Evolutionary conservation across 192 early-diverging fungal species (phyloP), one percentile per base, ranked within the genome.

Genomic region (Neocallimastix lanati): DNA sequence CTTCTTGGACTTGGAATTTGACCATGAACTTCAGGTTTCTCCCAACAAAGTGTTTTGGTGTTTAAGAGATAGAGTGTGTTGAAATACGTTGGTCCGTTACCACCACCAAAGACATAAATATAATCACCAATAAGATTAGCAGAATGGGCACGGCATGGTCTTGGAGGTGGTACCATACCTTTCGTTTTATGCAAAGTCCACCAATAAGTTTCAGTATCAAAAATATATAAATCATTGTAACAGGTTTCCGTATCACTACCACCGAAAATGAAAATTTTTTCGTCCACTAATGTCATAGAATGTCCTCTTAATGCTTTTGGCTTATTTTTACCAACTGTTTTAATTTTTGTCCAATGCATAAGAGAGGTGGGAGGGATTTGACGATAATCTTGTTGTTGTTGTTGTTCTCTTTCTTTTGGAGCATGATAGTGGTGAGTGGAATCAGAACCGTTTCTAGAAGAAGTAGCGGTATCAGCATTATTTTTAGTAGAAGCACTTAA

Each of bases 51-150:
- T 13, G 91, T 88, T 29, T 90, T 81, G 28, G 93, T 93, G 79
- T 96, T 92, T 12, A 96, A 86, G 58, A 94, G 84, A 83, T 92
- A 93, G 13, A 96, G 82, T 16, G 90, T 90, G 82, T 92, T 93
- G 80, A 92, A 96, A 80, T 96, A 96, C 79, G 89, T 87, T 13
- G 93, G 92, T 12, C 93, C 94, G 81, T 95, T 93, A 35, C 95
- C 95, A 58, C 94, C 94, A 29, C 94, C 94, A 86, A 96, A 96
- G 67, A 94, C 86, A 85, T 90, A 94, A 21, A 96, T 83, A 27
- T 88, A 84, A 28, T 85, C 80, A 38, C 92, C 91, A 11, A 95
- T 89, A 11, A 91, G 84, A 0, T 90, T 90, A 0, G 93, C 87
- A 0, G 94, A 93, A 80, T 96, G 94, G 1, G 94, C 94, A 28